Evolutionary conservation across 2,329 filamentous ascomycete genomes (phyloP), one percentile per base, ranked within the genome.

Genomic region (Diaporthe ampelina): DNA sequence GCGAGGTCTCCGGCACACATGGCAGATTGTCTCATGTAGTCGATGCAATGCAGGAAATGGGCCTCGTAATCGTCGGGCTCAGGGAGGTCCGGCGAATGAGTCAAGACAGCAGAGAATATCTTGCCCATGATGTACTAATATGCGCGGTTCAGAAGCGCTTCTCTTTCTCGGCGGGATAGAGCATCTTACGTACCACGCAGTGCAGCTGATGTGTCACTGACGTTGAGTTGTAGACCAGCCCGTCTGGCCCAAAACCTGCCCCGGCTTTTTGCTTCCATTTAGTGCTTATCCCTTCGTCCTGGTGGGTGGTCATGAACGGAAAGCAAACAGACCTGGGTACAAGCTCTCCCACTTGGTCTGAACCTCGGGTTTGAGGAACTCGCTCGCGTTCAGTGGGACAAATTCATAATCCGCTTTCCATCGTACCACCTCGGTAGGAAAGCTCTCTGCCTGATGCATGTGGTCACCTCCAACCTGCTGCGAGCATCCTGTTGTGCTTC

Each of bases 141-240:
- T 48, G 37, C 11, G 37, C 45, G 8, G 8, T 19, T 70, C 6
- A 73, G 59, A 5, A 4, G n/a, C 17, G n/a, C 4, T n/a, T n/a
- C 43, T 19, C 3, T 26, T 50, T 10, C 2, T 24, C 1, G 48
- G 17, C 1, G 24, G 35, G 10, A 26, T 11, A 58, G 5, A 10
- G 24, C 13, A 10, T 37, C 3, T 10, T 15, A 68, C 81, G 72
- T 76, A 84, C 82, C 1, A 85, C 80, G 61, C 83, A 85, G 74
- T 85, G 84, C 32, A 85, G 76, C 76, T 85, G 83, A 75, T 85
- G 84, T 7, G 83, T 85, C 73, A 83, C 81, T 2, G 84, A 84
- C 2, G 84, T 85, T 1, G 83, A 85, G 75, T 84, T 85, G 58
- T 84, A 84, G 0, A 82, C 82, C 68, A 81, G 35, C 6, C 59